These are phyloP conservation scores for Diaporthe sp. DNA, from an alignment of 2,329 filamentous ascomycete species.

Conservation along the genomic window DNA sequence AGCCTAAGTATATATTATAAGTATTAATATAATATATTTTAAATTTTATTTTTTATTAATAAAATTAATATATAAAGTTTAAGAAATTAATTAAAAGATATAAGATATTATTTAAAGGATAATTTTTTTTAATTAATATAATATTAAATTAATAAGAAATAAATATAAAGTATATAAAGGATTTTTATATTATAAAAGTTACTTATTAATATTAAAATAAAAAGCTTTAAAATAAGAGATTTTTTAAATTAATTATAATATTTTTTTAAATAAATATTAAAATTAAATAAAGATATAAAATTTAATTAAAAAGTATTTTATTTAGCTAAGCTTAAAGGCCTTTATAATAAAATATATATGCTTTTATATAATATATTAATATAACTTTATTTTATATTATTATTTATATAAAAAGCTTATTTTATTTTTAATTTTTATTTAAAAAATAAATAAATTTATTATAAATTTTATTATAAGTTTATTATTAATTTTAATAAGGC, in stretches of 20 bases:
- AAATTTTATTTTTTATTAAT: background rate
- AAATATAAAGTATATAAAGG: background rate
- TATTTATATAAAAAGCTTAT: background rate
- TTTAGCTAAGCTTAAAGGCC: background rate
- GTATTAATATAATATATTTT: background rate
- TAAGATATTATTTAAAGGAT: background rate
- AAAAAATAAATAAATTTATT: background rate
- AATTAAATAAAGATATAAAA: background rate
- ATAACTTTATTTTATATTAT: background rate
- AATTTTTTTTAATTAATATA: background rate
- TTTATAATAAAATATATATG: background rate
- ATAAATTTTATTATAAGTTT: background rate
- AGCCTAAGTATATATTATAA: background rate
- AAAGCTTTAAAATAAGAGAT: no score
- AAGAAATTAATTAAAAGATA: background rate
- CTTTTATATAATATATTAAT: conserved; percentile 2
- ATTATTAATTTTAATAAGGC: background rate
- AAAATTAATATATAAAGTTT: background rate
- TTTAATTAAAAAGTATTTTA: background rate
- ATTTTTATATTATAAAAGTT: background rate
- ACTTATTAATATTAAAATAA: background rate
- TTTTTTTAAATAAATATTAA: background rate
- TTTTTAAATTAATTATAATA: background rate
- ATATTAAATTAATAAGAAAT: background rate
- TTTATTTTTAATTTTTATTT: background rate